Evolutionary conservation across 495 filamentous ascomycete species (phyloP).

Genomic region (Bacidia gigantensis): DNA sequence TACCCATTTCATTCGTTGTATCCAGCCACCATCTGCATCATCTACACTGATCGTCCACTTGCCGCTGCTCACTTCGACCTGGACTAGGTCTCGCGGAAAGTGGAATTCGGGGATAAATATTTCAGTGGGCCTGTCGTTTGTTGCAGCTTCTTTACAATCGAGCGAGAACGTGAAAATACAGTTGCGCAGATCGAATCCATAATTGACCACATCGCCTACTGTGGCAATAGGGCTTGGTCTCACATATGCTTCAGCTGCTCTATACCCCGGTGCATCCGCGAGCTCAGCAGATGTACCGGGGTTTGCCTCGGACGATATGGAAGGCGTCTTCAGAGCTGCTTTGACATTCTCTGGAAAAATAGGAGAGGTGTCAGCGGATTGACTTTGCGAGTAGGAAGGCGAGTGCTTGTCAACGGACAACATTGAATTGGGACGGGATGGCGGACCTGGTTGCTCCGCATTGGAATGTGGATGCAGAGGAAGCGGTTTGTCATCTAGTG

Average conservation of each 20-base stretch:
- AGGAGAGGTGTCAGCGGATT: conserved; percentile 39
- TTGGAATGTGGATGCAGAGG: conserved; percentile 32
- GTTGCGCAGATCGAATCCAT: conserved; percentile 66
- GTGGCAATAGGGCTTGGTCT: conserved; percentile 70
- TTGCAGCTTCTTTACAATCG: conserved; percentile 34
- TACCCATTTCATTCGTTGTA: conserved; percentile 80
- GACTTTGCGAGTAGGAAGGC: conserved; percentile 44
- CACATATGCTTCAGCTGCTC: conserved; percentile 84
- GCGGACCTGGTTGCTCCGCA: conserved; percentile 15
- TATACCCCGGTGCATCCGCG: conserved; percentile 52
- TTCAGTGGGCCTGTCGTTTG: conserved; percentile 56
- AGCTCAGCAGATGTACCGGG: conserved; percentile 39
- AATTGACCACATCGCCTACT: conserved; percentile 49
- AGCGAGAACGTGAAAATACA: conserved; percentile 60
- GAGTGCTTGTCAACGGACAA: conserved; percentile 36
- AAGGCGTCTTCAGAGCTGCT: conserved; percentile 53
- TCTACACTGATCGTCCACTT: conserved; percentile 75
- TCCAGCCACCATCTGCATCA: conserved; percentile 47
- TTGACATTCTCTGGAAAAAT: conserved; percentile 61
- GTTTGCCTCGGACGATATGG: conserved; percentile 44
- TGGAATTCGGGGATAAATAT: conserved; percentile 87
- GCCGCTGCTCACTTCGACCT: conserved; percentile 64
- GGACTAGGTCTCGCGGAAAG: conserved; percentile 60
- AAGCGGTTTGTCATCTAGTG: conserved; percentile 62
- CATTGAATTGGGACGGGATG: conserved; percentile 20